Conservation (phyloP, 192 early-diverging fungal genomes). For the Podila epicladia region DNA sequence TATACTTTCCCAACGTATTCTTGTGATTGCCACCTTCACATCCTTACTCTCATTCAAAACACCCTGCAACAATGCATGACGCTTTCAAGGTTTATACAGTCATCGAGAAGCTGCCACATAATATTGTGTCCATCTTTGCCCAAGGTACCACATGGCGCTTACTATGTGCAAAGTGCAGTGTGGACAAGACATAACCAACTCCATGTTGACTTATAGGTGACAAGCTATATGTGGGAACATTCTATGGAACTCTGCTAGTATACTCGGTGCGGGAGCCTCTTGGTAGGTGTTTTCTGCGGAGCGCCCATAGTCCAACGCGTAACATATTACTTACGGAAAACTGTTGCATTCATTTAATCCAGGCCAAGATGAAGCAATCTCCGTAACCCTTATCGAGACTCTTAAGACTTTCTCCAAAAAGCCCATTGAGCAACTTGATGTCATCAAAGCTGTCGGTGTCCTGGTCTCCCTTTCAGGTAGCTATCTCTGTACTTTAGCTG, state of each 20-base stretch:
- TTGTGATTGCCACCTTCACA: no score
- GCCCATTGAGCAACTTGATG: slow-evolving; percentile 77
- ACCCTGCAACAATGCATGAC: slow-evolving; percentile 70
- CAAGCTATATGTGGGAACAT: slow-evolving; percentile 77
- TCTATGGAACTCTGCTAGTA: slow-evolving; percentile 70
- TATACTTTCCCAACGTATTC: no score
- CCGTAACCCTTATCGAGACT: slow-evolving; percentile 70
- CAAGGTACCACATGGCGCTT: slow-evolving; percentile 51
- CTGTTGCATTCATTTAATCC: neutral
- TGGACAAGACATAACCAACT: no score
- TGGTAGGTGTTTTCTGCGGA: slow-evolving; percentile 48
- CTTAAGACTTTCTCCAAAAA: slow-evolving; percentile 75
- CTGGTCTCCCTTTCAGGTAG: slow-evolving; percentile 72
- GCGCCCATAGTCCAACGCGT: neutral
- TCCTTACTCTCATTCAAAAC: no score
- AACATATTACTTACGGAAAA: neutral
- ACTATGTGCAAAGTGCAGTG: neutral
- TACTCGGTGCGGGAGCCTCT: slow-evolving; percentile 71
- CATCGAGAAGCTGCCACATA: slow-evolving; percentile 74
- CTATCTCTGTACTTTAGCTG: neutral
- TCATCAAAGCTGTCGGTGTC: slow-evolving; percentile 78
- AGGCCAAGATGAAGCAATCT: slow-evolving; percentile 59
- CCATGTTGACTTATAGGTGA: slow-evolving; percentile 58
- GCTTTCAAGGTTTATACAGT: slow-evolving; percentile 81
- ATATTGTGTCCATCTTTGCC: slow-evolving; percentile 78